Base-by-base conservation (phyloP, 2,329 filamentous ascomycete species). In the Lecanicillium sp. region DNA sequence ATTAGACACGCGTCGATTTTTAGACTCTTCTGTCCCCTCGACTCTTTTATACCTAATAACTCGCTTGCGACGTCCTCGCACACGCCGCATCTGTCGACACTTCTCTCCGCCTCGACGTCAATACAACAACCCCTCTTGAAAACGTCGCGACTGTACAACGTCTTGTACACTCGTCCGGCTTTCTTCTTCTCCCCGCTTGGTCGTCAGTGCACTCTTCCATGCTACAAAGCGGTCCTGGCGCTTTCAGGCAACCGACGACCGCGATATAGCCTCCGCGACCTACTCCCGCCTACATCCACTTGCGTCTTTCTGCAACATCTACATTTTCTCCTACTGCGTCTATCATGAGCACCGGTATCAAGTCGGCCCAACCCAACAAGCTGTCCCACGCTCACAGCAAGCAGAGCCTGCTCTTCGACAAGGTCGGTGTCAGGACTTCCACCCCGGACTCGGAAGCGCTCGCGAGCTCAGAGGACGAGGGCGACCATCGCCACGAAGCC, bases 381-480 rank as follows among this genome's bases (percentile, higher is more conserved):
- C 67, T 72, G 52, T 75, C 69, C 59, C 70, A 72, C 59, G 66
- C 67, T 50, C 63, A 63, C 19, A 80, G 68, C 57, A 84, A 74
- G 58, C 81, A 85, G 51, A 80, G 81, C 32, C 71, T 84, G 32
- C 69, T 87, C 40, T 74, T 88, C 27, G 87, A 91, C 43, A 93
- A 90, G 64, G 74, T 85, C 42, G 86, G 87, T 59, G 77, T 83
- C 48, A 81, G 90, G 58, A 86, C 87, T 46, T 90, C 89, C 7
- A 96, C 91, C 1, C 91, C 91, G 19, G 93, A 97, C 62, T 96
- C 90, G 3, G 91, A 97, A 63, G 91, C 88, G 44, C 72, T 97
- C 51, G 90, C 86, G 44, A 97, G 91, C 56, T 96, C 90, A 11
- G 93, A 97, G 65, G 93, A 97, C 64, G 93, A 98, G 66, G 77